Base-by-base conservation (phyloP, 768 basidiomycete species). In the Trametes gibbosa region DNA sequence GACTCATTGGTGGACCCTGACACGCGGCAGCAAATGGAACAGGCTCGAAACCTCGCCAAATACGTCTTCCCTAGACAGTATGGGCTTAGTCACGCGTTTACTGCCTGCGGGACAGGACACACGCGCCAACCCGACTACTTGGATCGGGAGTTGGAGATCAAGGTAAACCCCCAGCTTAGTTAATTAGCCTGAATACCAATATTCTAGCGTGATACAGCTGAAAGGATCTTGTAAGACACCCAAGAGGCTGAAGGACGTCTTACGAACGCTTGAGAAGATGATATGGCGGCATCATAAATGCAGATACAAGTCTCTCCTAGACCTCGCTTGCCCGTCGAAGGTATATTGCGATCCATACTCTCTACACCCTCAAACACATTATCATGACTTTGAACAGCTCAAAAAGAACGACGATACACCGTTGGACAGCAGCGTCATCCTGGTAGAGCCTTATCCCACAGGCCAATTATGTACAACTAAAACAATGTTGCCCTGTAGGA, bases 41-140 rank as follows among this genome's bases (percentile, higher is more conserved):
- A 82, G 39, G 80, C 82, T 0, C 79, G 88, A 40, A 85, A 85
- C 62, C 72, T 93, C 1, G 79, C 88, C 34, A 95, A 94, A 73
- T 88, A 93, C 66, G 76, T 98, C 1, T 96, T 98, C 66, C 86
- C 94, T 9, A 79, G 86, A 40, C 90, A 94, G 65, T 92, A 86
- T 66, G 81, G 82, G 0, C 68, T 97, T 1, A 68, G 77, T 5
- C 89, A 76, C 63, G 79, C 86, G 2, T 95, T 94, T 60, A 50
- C 59, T 4, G 27, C 29, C 6, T 27, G 46, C 10, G 1, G 66
- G 56, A 43, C 40, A 24, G 32, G 27, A n/a, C 7, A 34, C 16
- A 21, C 25, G 3, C 29, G 50, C 14, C 23, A 62, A 61, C 76
- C 78, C 3, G 79, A 87, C 65, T 86, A 81, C 65, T 63, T 74